Evolutionary conservation across 495 filamentous ascomycete species (phyloP).

Genomic region (Usnea hakonensis): DNA sequence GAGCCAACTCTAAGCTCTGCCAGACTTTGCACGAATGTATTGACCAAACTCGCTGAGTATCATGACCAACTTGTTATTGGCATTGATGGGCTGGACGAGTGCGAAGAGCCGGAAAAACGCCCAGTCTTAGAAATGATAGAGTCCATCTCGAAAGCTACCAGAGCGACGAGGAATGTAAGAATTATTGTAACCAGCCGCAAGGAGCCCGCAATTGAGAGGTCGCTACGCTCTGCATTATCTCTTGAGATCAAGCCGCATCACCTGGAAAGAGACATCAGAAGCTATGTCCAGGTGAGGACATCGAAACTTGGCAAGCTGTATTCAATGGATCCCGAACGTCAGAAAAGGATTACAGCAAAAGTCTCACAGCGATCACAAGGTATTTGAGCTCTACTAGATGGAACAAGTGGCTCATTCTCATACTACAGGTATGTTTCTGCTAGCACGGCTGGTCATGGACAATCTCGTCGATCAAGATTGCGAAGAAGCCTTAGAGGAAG

Average conservation of each 20-base stretch:
- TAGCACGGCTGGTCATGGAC: slow-evolving; percentile 26
- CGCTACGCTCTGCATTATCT: not conserved
- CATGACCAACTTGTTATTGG: slow-evolving; percentile 30
- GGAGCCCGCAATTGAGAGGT: slow-evolving; percentile 9
- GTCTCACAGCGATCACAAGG: slow-evolving; percentile 22
- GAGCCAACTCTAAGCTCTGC: slow-evolving; percentile 27
- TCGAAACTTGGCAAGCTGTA: slow-evolving; percentile 11
- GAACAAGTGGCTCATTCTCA: not conserved
- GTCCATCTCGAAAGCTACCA: slow-evolving; percentile 4
- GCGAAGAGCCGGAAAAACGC: slow-evolving; percentile 27
- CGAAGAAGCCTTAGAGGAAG: slow-evolving; percentile 5
- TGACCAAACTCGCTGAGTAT: slow-evolving; percentile 26
- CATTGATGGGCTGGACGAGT: slow-evolving; percentile 43
- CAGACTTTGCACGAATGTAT: slow-evolving; percentile 24
- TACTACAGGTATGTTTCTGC: slow-evolving; percentile 28
- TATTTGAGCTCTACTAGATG: not conserved
- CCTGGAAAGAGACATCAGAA: slow-evolving; percentile 7
- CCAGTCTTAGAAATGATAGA: slow-evolving; percentile 23
- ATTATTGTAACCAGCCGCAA: slow-evolving; percentile 12
- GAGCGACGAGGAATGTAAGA: not conserved
- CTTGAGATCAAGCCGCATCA: slow-evolving; percentile 6
- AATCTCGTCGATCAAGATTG: slow-evolving; percentile 15
- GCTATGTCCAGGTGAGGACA: slow-evolving; percentile 18
- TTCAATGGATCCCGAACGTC: not conserved
- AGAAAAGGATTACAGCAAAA: slow-evolving; percentile 11